A percentile compares a stretch with the other conserved stretches of the same genome.
Evolutionary conservation across 352 stramenopile genomes (phyloP).

Genomic region (Globisporangium sylvaticum): DNA sequence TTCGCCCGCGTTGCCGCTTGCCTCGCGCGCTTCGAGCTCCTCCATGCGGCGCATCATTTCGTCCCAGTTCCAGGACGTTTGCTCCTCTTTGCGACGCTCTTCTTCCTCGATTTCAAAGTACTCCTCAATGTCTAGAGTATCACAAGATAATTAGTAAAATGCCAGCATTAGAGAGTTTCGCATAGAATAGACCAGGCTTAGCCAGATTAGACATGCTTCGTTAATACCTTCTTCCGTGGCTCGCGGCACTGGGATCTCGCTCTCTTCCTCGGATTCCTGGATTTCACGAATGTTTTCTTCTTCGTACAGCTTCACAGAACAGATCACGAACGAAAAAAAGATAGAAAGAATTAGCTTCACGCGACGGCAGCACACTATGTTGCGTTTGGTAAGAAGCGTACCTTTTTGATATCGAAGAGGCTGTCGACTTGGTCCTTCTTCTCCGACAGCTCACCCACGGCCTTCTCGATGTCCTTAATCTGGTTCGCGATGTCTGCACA

Average conservation of each 20-base stretch:
- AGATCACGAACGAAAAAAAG: not conserved
- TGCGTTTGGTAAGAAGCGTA: conserved; percentile 1
- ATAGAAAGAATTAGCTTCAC: not conserved
- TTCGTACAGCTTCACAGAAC: conserved; percentile 54
- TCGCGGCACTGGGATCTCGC: conserved; percentile 36
- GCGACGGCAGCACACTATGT: not conserved
- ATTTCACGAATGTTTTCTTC: conserved; percentile 85
- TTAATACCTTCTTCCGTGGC: conserved; percentile 57
- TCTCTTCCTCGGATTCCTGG: conserved; percentile 78
- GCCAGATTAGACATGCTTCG: not conserved
- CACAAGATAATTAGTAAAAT: not conserved
- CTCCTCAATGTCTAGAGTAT: conserved; percentile 53
- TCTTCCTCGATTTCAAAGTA: conserved; percentile 87
- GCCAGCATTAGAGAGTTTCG: not conserved
- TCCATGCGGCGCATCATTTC: conserved; percentile 86
- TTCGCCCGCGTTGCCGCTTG: conserved; percentile 24
- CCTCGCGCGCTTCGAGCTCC: conserved; percentile 70
- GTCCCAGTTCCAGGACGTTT: conserved; percentile 74
- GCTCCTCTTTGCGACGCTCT: conserved; percentile 47
- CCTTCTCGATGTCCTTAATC: conserved; percentile 53
- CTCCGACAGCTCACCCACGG: conserved; percentile 35
- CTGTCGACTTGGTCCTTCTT: conserved; percentile 70
- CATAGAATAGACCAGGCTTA: not conserved
- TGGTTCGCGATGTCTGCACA: conserved; percentile 38
- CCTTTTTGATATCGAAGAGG: conserved; percentile 72